Evolutionary conservation across 331 rosid species (phyloP).

Genomic region (Stylosanthes scabra): DNA sequence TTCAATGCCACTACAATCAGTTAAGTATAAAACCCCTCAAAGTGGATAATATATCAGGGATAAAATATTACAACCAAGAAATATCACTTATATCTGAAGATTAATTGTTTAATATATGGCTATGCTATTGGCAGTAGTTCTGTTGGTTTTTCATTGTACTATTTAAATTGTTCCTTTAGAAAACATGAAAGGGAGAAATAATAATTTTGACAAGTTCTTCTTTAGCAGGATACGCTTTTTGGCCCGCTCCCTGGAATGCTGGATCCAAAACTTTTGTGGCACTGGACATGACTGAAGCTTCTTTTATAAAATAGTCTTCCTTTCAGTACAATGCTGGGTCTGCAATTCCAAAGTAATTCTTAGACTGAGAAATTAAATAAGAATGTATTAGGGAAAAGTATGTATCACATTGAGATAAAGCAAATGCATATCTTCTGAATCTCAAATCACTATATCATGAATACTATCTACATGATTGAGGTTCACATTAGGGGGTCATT

Average conservation of each 20-base stretch:
- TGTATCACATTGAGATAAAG: slow-evolving; percentile 20
- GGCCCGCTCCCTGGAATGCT: slow-evolving; percentile 98
- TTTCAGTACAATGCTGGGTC: slow-evolving; percentile 41
- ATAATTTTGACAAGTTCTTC: slow-evolving; percentile 28
- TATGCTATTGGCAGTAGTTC: neutral
- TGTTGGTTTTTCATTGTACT: neutral
- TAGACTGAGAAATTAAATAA: slow-evolving; percentile 47
- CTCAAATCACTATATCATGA: slow-evolving; percentile 29
- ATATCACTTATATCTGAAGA: slow-evolving; percentile 29
- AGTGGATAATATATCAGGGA: slow-evolving; percentile 31
- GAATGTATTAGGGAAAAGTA: slow-evolving; percentile 34
- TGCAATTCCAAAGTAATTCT: slow-evolving; percentile 40
- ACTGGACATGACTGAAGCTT: slow-evolving; percentile 74
- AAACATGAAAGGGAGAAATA: neutral
- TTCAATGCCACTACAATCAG: slow-evolving; percentile 82
- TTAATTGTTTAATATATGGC: slow-evolving; percentile 17
- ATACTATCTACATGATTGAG: slow-evolving; percentile 2
- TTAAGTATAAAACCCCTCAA: slow-evolving; percentile 63
- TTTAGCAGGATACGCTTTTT: slow-evolving; percentile 83
- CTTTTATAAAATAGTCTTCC: slow-evolving; percentile 38
- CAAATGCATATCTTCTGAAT: slow-evolving; percentile 21
- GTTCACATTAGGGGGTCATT: neutral
- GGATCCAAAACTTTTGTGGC: slow-evolving; percentile 86
- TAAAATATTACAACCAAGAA: slow-evolving; percentile 23
- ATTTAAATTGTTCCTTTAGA: slow-evolving; percentile 1